Evolutionary conservation across 2,329 filamentous ascomycete genomes (phyloP), one percentile per base, ranked within the genome.

Genomic region (Apiospora rasikravindrae): DNA sequence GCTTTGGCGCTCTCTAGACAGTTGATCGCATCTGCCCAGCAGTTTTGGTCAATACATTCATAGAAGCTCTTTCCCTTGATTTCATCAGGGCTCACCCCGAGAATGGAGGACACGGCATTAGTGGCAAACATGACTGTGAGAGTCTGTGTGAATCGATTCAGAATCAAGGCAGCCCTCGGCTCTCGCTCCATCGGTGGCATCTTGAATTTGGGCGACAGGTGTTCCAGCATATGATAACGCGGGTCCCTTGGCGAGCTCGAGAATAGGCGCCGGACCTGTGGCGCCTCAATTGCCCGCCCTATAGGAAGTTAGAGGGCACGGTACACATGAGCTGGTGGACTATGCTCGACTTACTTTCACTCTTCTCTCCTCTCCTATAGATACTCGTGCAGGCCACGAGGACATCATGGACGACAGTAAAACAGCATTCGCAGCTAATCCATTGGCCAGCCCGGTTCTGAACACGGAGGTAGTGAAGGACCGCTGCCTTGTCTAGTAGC

Each of bases 71-170:
- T 92, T 57, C 93, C 91, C 74, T 90, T 88, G 74, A 97, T 88
- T 71, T 92, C 87, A 33, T 91, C 88, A 4, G 93, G 88, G 0
- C 88, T 84, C 4, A 97, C 86, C 6, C 94, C 94, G 29, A 97
- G 87, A 71, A 97, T 92, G n/a, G 91, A 88, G 26, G 90, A 84
- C 37, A 97, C 88, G 1, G 93, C 92, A 76, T 91, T 91, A 0
- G 94, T 97, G 16, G 93, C 93, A 81, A 95, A 97, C 92, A 97
- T 95, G 79, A 97, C 90, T 29, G 92, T 93, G 72, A 96, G 84
- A 8, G 93, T 95, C 22, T 94, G 88, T 2, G 94, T 96, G 79
- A 97, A 97, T 19, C 94, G 89, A 78, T 97, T 97, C 33, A 97
- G 85, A 75, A 97, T 96, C 5, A 97, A 85, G 24, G 94, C 94